Conservation (phyloP, 441 rosid genomes). For the Populus hybrid region DNA sequence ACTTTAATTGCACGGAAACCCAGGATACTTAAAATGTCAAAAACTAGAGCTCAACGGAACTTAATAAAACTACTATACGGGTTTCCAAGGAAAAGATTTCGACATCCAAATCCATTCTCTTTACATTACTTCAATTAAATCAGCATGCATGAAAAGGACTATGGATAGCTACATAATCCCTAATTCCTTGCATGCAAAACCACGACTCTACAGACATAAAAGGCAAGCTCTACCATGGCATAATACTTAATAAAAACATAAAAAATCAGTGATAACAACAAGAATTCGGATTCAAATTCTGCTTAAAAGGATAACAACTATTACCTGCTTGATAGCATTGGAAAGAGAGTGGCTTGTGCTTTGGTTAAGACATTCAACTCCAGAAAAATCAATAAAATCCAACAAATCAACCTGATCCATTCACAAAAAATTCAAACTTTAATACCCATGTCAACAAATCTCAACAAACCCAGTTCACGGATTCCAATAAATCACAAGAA, state of each 20-base stretch:
- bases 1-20: neutral
- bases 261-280: neutral
- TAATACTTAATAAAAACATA: neutral
- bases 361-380: constrained; percentile 90
- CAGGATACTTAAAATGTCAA: neutral
- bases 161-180: neutral
- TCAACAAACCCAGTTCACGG: constrained; percentile 16
- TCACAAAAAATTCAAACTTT: constrained; percentile 12
- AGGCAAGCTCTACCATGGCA: neutral
- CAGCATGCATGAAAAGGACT: neutral
- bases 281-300: neutral
- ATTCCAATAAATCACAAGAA: constrained; percentile 4
- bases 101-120: neutral
- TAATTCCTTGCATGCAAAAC: neutral
- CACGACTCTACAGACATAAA: neutral
- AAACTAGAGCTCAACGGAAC: neutral
- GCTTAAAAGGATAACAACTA: neutral
- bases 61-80: neutral
- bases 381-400: constrained; percentile 90
- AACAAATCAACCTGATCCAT: constrained; percentile 66
- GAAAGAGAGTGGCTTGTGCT: constrained; percentile 61
- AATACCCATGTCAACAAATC: neutral
- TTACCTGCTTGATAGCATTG: constrained; percentile 88
- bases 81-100: neutral
- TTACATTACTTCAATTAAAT: neutral